phyloP scores from a whole-genome alignment of 2,329 filamentous ascomycete genomes.

The Beauveria varroae region DNA sequence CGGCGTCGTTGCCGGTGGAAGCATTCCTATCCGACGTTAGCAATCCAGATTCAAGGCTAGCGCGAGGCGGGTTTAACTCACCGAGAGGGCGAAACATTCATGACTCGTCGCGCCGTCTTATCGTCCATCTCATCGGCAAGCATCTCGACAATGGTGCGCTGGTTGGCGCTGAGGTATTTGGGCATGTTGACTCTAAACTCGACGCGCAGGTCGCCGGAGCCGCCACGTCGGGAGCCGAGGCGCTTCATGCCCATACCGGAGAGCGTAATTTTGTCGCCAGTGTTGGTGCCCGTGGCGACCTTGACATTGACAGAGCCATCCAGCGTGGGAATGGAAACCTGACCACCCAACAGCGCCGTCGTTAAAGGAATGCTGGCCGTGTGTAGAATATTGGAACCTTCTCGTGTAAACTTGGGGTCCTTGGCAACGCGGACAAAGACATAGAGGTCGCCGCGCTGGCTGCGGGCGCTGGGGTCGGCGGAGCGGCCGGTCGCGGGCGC shows the following conservation, averaged over 20 bases:
- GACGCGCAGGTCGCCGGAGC: constrained; percentile 76
- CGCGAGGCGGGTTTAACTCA: neutral
- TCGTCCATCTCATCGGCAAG: constrained; percentile 94
- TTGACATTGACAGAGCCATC: constrained; percentile 87
- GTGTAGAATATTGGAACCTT: constrained; percentile 85
- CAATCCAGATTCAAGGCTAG: neutral
- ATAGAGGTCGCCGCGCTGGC: constrained; percentile 80
- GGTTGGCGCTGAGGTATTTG: constrained; percentile 85
- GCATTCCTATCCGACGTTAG: constrained; percentile 4
- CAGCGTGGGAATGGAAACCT: constrained; percentile 81
- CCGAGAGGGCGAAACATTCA: constrained; percentile 56
- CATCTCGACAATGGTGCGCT: constrained; percentile 90
- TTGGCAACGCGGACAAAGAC: constrained; percentile 84
- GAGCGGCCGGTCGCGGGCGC: constrained; percentile 68
- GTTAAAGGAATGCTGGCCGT: constrained; percentile 88
- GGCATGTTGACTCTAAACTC: constrained; percentile 96
- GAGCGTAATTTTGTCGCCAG: constrained; percentile 85
- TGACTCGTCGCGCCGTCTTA: constrained; percentile 82
- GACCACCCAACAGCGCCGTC: constrained; percentile 85
- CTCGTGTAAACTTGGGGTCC: constrained; percentile 81
- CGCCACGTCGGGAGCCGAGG: constrained; percentile 58
- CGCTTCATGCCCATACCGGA: constrained; percentile 92
- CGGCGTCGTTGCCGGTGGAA: constrained; percentile 22
- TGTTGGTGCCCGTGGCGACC: constrained; percentile 83
- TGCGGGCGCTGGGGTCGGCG: constrained; percentile 53